Conservation (phyloP, 805 yeast genomes). For the Saccharomycopsis oosterbeekiorum region DNA sequence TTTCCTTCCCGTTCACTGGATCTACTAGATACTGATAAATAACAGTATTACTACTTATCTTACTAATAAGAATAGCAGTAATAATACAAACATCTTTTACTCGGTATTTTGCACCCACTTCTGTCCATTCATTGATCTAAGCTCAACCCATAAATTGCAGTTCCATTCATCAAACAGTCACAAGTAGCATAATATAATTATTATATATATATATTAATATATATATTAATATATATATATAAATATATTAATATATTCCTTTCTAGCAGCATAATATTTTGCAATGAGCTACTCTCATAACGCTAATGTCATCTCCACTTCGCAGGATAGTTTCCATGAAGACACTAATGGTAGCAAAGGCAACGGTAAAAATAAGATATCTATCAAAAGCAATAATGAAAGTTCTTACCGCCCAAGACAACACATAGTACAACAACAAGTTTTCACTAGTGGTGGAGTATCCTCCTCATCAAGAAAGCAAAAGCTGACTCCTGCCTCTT, state of each 20-base stretch:
- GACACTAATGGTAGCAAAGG: neutral
- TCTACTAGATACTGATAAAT: neutral
- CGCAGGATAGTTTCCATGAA: neutral
- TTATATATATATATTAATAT: neutral
- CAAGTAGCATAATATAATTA: neutral
- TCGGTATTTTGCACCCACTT: neutral
- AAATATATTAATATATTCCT: neutral
- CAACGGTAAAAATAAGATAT: neutral
- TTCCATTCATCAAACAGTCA: neutral
- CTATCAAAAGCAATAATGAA: constrained; percentile 2
- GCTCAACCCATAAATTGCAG: neutral
- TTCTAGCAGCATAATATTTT: neutral
- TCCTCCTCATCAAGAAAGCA: neutral
- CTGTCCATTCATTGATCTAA: neutral
- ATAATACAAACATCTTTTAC: neutral
- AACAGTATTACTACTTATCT: neutral
- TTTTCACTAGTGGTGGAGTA: neutral
- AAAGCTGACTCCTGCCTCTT: neutral
- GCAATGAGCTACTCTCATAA: neutral
- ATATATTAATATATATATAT: neutral
- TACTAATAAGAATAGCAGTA: neutral
- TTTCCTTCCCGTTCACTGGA: neutral
- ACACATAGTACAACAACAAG: neutral
- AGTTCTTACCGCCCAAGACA: neutral
- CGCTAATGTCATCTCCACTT: neutral